Evolutionary conservation across 306 rosid genomes (phyloP), one percentile per base, ranked within the genome.

Genomic region (Cicer chorassanicum): DNA sequence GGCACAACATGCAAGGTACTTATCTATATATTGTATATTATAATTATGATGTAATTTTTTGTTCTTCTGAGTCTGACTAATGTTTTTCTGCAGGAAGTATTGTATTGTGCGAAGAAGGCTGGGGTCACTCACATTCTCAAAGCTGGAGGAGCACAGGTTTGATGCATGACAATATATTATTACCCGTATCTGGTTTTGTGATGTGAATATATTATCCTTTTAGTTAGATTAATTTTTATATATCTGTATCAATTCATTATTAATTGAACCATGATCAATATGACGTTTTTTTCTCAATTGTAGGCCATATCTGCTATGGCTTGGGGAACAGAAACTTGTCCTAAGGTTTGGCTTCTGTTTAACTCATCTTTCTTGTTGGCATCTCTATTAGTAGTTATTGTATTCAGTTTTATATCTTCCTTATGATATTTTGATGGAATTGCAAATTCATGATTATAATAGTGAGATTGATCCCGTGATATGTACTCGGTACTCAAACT

Each of bases 81-180:
- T 64, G 69, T 71, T 70, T 51, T 74, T 64, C 71, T 78, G 77
- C 73, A 94, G 99, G 99, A 94, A 80, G 99, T 94, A 50, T 85
- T 94, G 41, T 94, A 94, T 79, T 94, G 99, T 87, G 99, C 99
- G 1, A 94, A 94, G 85, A 94, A 92, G 88, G 96, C 97, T n/a
- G 97, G 99, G 67, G 96, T 92, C 61, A 90, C 96, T 78, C 93
- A 94, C 93, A 87, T 94, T 77, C 97, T 94, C 83, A 87, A 92
- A 86, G 99, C 97, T 70, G 99, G 99, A 78, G 99, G 99, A 68
- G 99, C 99, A 68, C 99, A 94, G 99, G 97, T 91, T 76, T 77
- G 79, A 34, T 70, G 73, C 81, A 74, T 80, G 77, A 74, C 6
- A 46, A 51, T 45, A 79, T n/a, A 50, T 38, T 34, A 76, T 39